Conservation (phyloP, 2,329 filamentous ascomycete genomes). For the Diaporthe longicolla region DNA sequence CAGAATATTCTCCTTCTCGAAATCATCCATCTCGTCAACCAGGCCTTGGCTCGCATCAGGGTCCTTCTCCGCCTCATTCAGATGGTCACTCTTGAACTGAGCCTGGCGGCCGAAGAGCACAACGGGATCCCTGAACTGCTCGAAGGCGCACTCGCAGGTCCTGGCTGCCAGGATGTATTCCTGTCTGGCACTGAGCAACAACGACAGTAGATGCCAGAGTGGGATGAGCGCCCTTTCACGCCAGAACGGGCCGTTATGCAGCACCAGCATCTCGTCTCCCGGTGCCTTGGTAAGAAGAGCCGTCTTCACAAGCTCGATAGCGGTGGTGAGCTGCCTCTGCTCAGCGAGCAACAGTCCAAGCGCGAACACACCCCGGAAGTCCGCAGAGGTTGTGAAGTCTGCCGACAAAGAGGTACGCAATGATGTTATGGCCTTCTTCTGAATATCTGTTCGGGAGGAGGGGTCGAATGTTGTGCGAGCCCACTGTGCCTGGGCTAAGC, state of each 20-base stretch:
- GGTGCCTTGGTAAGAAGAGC: constrained; percentile 76
- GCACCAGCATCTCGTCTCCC: constrained; percentile 58
- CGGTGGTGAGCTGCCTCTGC: constrained; percentile 82
- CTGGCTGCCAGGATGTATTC: constrained; percentile 85
- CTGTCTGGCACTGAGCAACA: constrained; percentile 88
- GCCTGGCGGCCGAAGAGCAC: constrained; percentile 77
- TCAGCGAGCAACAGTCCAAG: constrained; percentile 90
- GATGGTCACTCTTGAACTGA: constrained; percentile 75
- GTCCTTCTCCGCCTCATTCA: constrained; percentile 68
- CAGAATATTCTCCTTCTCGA: constrained; percentile 89
- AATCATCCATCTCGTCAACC: constrained; percentile 84
- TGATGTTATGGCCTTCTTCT: constrained; percentile 81
- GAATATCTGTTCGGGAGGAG: constrained; percentile 77
- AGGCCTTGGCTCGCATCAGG: constrained; percentile 61
- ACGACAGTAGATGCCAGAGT: constrained; percentile 90
- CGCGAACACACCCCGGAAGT: constrained; percentile 84
- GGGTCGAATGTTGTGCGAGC: constrained; percentile 85
- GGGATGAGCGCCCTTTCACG: constrained; percentile 79
- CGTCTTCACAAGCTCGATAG: constrained; percentile 85
- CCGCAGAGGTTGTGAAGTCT: constrained; percentile 74
- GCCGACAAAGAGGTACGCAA: constrained; percentile 81
- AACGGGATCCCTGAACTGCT: constrained; percentile 83
- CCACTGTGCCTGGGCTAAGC: constrained; percentile 89
- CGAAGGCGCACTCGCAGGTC: constrained; percentile 91
- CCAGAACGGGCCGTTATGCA: constrained; percentile 66